Evolutionary conservation across 2,329 filamentous ascomycete species (phyloP).

Genomic region (Talaromyces sp.): DNA sequence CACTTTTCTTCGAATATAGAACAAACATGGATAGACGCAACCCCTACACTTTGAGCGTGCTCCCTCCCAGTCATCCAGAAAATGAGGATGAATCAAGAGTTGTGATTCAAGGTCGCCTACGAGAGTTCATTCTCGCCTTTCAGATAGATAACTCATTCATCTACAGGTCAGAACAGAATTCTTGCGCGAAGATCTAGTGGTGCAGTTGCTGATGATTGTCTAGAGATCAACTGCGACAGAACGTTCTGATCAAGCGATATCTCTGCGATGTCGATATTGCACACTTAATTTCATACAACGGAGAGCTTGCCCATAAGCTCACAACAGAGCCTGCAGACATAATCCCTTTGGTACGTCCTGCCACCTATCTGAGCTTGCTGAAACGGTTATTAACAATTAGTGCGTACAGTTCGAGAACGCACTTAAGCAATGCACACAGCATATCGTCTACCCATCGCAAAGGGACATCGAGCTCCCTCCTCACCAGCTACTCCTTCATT

Average conservation of each 20-base stretch:
- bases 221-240: slow-evolving; percentile 93
- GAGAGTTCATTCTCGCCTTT: slow-evolving; percentile 91
- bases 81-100: slow-evolving; percentile 66
- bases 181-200: too few species aligned
- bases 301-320: slow-evolving; percentile 86
- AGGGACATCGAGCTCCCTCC: slow-evolving; percentile 70
- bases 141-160: slow-evolving; percentile 91
- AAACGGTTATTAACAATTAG: neutral
- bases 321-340: slow-evolving; percentile 88
- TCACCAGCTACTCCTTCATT: slow-evolving; percentile 93
- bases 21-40: slow-evolving; percentile 77
- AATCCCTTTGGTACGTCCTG: slow-evolving; percentile 74
- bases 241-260: slow-evolving; percentile 89
- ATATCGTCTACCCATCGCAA: slow-evolving; percentile 82
- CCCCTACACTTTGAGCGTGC: slow-evolving; percentile 80
- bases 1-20: neutral
- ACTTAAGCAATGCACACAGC: slow-evolving; percentile 83
- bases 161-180: slow-evolving; percentile 64
- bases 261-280: slow-evolving; percentile 95
- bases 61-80: slow-evolving; percentile 60
- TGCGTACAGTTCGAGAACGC: slow-evolving; percentile 76
- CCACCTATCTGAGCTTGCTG: neutral
- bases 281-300: slow-evolving; percentile 92
- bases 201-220: neutral
- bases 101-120: slow-evolving; percentile 73